Base-by-base conservation (phyloP, 371 early-diverging fungal species). In the Haplosporangium sp. region DNA sequence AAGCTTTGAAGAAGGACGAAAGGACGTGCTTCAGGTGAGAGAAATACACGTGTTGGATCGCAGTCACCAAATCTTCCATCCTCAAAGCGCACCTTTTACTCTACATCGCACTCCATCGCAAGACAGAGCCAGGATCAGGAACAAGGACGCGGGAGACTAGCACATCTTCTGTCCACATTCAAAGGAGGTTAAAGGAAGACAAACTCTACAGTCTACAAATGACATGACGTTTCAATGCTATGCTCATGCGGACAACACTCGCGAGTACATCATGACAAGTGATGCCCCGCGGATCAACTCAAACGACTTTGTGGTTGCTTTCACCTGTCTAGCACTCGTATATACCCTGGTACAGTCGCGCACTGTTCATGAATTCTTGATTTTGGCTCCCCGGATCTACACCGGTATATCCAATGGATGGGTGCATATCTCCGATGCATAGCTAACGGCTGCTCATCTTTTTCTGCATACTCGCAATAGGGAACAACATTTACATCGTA, bases 191-290 rank as follows among this genome's bases (percentile, higher is more conserved):
- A n/a, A 47, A 41, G 18, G 8, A 36, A n/a, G 36, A 38, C 23
- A 16, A 41, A 55, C 50, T 14, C 18, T 18, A 50, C 18, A 50
- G 50, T 16, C 11, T 13, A 2, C 55, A 20, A 51, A 67, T 67
- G 67, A 60, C 67, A 73, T 76, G 77, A 63, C 77, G 67, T 76
- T 76, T 43, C 77, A 63, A 59, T 76, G 77, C 47, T 66, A 70
- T 51, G 56, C 57, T 45, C 77, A 76, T 56, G 77, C 77, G 12
- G 77, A 76, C 70, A 76, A 70, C 64, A 76, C 77, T 23, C 70
- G 77, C 58, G 77, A 76, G 61, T 76, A 76, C 71, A 76, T 76
- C 64, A 70, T 76, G 64, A 76, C 77, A 1, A 67, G 67, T 47
- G 77, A 76, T 71, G 77, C 71, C 6, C 58, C 57, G 23, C 70